These are phyloP conservation scores for Croton setiger DNA, from an alignment of 441 rosid species.

Conservation along the genomic window DNA sequence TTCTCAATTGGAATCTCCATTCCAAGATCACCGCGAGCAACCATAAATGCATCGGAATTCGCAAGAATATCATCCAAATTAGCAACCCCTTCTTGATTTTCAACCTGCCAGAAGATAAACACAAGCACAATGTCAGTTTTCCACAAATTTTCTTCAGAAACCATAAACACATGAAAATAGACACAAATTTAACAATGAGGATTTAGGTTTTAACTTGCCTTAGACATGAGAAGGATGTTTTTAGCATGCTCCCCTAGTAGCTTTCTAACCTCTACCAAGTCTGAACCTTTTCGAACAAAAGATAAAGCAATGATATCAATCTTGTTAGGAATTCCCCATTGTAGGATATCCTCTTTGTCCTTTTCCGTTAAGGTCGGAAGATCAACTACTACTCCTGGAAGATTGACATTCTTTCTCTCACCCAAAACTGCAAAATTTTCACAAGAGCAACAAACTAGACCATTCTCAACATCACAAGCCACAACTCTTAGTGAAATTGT, in stretches of 20 bases:
- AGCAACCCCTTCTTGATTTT: conserved; percentile 95
- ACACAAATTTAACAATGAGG: too few relatives aligned
- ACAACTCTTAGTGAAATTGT: conserved; percentile 74
- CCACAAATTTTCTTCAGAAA: not conserved
- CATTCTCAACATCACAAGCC: conserved; percentile 59
- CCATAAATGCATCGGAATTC: conserved; percentile 90
- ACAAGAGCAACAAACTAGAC: conserved; percentile 71
- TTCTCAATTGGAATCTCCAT: conserved; percentile 98
- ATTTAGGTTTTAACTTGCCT: conserved; percentile 36
- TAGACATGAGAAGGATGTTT: conserved; percentile 88
- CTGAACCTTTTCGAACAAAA: conserved; percentile 91
- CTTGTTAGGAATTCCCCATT: conserved; percentile 84
- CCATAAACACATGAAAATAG: too few relatives aligned
- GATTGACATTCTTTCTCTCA: conserved; percentile 94
- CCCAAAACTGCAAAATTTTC: conserved; percentile 87
- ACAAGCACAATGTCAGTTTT: not conserved
- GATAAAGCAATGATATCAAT: conserved; percentile 95
- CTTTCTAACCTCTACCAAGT: conserved; percentile 69
- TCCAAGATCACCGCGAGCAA: conserved; percentile 95
- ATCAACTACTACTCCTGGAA: conserved; percentile 88
- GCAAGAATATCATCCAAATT: conserved; percentile 86
- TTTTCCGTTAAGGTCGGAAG: conserved; percentile 92
- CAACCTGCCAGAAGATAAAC: conserved; percentile 49
- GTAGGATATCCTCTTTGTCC: conserved; percentile 82
- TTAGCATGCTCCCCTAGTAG: conserved; percentile 73